These are phyloP conservation scores for Agaricus blazei DNA, from an alignment of 768 basidiomycete genomes.

Conservation along the genomic window DNA sequence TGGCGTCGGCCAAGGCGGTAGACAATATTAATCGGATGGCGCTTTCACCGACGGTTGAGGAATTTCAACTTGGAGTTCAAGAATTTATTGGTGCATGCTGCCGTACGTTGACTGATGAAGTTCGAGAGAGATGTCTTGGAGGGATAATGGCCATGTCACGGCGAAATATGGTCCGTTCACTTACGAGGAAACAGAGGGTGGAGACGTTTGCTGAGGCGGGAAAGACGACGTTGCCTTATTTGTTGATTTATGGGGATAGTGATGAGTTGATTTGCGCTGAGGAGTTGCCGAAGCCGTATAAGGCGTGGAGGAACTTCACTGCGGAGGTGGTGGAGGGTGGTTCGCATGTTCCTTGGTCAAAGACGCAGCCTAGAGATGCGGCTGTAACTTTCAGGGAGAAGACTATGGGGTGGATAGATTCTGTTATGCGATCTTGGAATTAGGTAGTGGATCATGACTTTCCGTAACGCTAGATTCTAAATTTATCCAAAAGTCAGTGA, in stretches of 20 bases:
- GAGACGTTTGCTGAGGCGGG: background rate
- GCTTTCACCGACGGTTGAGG: background rate
- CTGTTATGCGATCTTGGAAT: background rate
- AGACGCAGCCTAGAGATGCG: background rate
- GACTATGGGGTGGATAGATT: background rate
- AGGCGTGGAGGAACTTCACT: background rate
- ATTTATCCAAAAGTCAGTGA: no score
- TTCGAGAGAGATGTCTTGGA: background rate
- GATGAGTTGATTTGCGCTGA: background rate
- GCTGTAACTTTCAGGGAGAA: background rate
- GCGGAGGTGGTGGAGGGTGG: conserved; percentile 4
- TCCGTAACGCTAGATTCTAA: no score
- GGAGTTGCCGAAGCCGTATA: background rate
- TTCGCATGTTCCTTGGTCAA: background rate
- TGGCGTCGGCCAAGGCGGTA: background rate
- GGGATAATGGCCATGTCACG: conserved; percentile 1
- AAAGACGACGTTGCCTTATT: background rate
- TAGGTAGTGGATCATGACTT: background rate
- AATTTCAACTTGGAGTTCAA: background rate
- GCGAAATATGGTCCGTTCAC: background rate
- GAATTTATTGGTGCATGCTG: background rate
- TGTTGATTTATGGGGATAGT: background rate
- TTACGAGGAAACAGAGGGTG: background rate
- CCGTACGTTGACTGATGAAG: background rate
- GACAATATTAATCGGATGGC: background rate